Conservation (phyloP, 2,329 filamentous ascomycete species). For the Fusarium decemcellulare region DNA sequence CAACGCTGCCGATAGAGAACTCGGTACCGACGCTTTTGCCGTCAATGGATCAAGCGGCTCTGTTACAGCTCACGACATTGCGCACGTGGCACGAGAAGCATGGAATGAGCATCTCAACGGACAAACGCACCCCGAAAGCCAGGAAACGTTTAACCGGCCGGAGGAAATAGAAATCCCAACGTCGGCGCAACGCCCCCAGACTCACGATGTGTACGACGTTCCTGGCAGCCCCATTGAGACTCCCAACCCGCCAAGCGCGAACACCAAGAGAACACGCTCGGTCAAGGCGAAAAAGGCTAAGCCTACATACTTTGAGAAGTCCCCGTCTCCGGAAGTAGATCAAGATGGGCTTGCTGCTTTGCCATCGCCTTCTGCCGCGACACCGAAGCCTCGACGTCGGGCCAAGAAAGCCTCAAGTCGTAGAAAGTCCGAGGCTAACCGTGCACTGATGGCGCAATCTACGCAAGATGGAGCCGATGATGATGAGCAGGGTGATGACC, state of each 20-base stretch:
- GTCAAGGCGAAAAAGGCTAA: constrained; percentile 64
- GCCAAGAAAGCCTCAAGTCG: constrained; percentile 49
- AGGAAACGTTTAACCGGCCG: constrained; percentile 22
- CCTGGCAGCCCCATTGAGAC: constrained; percentile 41
- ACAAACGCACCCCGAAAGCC: constrained; percentile 40
- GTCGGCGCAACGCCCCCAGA: constrained; percentile 35
- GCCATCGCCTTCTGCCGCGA: constrained; percentile 52
- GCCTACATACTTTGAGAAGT: constrained; percentile 60
- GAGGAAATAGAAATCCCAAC: constrained; percentile 32
- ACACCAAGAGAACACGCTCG: constrained; percentile 49
- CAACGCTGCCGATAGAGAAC: constrained; percentile 17
- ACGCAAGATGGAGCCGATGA: constrained; percentile 42
- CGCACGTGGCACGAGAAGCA: constrained; percentile 52
- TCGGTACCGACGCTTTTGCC: constrained; percentile 21
- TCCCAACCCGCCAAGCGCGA: constrained; percentile 41
- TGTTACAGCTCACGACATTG: constrained; percentile 43
- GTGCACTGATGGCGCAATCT: constrained; percentile 36
- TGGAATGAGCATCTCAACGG: constrained; percentile 53
- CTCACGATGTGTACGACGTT: constrained; percentile 44
- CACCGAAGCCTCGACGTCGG: constrained; percentile 49
- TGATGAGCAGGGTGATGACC: constrained; percentile 31
- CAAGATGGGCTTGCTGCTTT: constrained; percentile 43
- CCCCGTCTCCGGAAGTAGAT: constrained; percentile 38
- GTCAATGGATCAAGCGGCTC: constrained; percentile 21
- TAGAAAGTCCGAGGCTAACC: constrained; percentile 34